phyloP scores from a whole-genome alignment of 352 stramenopile genomes.

The Pythium plurisporium region DNA sequence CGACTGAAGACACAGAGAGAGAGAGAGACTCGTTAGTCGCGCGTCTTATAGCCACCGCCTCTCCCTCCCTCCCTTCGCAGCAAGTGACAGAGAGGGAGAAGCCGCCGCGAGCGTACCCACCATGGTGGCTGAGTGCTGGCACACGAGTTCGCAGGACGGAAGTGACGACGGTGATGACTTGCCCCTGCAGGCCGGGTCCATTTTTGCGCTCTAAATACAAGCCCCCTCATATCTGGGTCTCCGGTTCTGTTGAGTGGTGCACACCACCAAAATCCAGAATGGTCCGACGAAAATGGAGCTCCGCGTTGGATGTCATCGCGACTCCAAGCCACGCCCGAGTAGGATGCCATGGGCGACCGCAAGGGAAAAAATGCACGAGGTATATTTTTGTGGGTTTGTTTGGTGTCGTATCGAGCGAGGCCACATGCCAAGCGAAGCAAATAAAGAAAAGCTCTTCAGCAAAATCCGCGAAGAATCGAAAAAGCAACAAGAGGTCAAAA shows the following conservation, averaged over 20 bases:
- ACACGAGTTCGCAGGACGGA: neutral
- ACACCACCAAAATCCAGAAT: conserved; percentile 6
- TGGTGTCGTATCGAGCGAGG: conserved; percentile 10
- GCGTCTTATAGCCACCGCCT: too few species aligned
- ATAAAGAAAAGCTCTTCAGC: conserved; percentile 16
- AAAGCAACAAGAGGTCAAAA: neutral
- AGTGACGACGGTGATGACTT: conserved; percentile 1
- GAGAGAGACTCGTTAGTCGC: too few species aligned
- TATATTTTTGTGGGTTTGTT: conserved; percentile 13
- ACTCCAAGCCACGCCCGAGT: too few species aligned
- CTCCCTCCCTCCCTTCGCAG: too few species aligned
- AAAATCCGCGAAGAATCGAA: conserved; percentile 8
- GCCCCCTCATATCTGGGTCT: neutral
- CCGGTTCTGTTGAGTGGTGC: conserved; percentile 7
- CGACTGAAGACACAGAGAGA: too few species aligned
- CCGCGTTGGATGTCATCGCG: too few species aligned
- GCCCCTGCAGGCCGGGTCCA: neutral
- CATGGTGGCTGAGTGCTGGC: neutral
- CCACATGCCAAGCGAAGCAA: conserved; percentile 18
- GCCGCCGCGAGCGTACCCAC: too few species aligned
- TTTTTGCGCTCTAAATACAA: neutral
- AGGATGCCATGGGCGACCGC: too few species aligned
- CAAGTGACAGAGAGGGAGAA: too few species aligned
- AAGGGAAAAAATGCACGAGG: neutral
- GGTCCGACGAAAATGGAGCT: too few species aligned